Base-by-base conservation (phyloP, 371 early-diverging fungal species). In the Aphelidium insulamus region DNA sequence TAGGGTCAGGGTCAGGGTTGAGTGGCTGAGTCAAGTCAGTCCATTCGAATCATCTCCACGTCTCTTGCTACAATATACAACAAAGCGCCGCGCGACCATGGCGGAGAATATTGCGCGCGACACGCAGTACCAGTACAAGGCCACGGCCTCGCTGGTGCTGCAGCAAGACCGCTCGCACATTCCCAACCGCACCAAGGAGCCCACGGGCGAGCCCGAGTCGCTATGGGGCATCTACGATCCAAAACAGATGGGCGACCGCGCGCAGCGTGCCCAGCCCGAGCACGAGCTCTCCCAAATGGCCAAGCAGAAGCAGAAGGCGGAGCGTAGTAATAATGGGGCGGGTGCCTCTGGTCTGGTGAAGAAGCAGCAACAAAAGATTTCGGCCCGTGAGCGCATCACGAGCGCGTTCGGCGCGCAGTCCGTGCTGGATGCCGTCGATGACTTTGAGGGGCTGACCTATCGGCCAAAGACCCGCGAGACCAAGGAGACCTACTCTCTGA, bases 121-220 rank as follows among this genome's bases (percentile, higher is more conserved):
- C 23, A 66, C 60, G 49, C 80, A 80, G 44, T 85, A 84, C 49
- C 76, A 77, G 49, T 88, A 87, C 52, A 74, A 83, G 15, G 83
- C 83, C 18, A 90, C 79, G 50, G 74, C 86, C 16, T 91, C 88
- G 55, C 59, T 91, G 40, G 95, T 94, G 2, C 64, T 90, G 15
- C 78, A 77, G 31, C 74, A 81, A 14, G 81, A 86, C 49, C 66
- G 95, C 18, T 66, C 79, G 33, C 63, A 62, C 8, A 53, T 74
- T 24, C 71, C 82, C 21, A 74, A 86, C 18, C 65, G 91, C 33
- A 81, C 77, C 59, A 64, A 84, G 37, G 92, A 92, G 46, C 88
- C 90, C 16, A 76, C 82, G 16, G 92, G 91, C n/a, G 92, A 92
- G 44, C 77, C 86, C 19, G 92, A 86, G 47, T 62, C 88, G 3